Percentiles rank a stretch among this genome's conserved stretches.
These are phyloP conservation scores for Ambrosiella beaveri DNA, from an alignment of 2,329 filamentous ascomycete genomes.

Conservation along the genomic window DNA sequence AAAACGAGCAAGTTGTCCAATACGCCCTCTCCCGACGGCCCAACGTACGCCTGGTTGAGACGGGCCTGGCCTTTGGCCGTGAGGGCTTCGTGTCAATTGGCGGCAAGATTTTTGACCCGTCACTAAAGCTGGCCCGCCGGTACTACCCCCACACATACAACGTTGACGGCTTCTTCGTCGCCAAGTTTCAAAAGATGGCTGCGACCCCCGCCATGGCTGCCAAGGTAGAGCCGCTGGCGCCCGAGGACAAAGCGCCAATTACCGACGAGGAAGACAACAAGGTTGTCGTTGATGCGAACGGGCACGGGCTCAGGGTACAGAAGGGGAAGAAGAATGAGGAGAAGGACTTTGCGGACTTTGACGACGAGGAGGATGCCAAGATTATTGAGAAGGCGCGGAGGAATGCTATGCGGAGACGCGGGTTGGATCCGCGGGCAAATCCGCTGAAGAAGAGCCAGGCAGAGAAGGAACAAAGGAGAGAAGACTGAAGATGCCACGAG, in stretches of 20 bases:
- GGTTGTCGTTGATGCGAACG: background rate
- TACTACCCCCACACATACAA: constrained; percentile 89
- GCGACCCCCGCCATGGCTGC: constrained; percentile 30
- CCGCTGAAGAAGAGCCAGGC: constrained; percentile 16
- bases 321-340: constrained; percentile 8
- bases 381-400: constrained; percentile 58
- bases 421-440: constrained; percentile 46
- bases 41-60: constrained; percentile 86
- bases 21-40: constrained; percentile 83
- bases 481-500: constrained; percentile 6
- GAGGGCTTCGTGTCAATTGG: constrained; percentile 83
- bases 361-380: constrained; percentile 54
- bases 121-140: constrained; percentile 63
- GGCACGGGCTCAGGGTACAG: constrained; percentile 1
- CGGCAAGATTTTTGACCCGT: constrained; percentile 80
- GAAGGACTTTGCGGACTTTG: constrained; percentile 49
- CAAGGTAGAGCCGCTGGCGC: constrained; percentile 26
- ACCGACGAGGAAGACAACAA: constrained; percentile 5
- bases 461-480: constrained; percentile 12
- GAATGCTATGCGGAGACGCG: constrained; percentile 56
- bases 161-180: constrained; percentile 96
- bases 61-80: constrained; percentile 74
- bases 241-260: constrained; percentile 21
- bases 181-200: constrained; percentile 88
- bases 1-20: constrained; percentile 78